Percentiles rank a stretch among this genome's conserved stretches.
Evolutionary conservation across 202 grass and related monocot genomes (phyloP).

Genomic region (Setaria italica): DNA sequence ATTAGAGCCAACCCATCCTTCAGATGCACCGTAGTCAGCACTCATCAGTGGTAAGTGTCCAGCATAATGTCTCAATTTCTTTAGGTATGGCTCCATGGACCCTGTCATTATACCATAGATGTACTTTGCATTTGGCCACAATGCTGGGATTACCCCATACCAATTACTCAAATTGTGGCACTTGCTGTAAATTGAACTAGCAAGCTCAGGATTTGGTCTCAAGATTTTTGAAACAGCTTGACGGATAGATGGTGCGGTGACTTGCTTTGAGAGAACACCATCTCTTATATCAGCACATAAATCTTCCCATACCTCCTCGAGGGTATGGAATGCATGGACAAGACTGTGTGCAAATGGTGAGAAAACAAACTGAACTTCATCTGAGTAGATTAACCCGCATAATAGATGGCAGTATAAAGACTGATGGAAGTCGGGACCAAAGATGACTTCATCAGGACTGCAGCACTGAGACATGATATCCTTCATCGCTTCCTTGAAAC

Average conservation of each 20-base stretch:
- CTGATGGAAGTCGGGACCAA: conserved; percentile 74
- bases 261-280: conserved; percentile 73
- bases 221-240: conserved; percentile 81
- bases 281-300: conserved; percentile 75
- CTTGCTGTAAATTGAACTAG: conserved; percentile 66
- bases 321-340: conserved; percentile 74
- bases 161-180: conserved; percentile 75
- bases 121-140: conserved; percentile 88
- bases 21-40: conserved; percentile 83
- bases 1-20: conserved; percentile 97
- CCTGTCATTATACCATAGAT: conserved; percentile 93
- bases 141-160: conserved; percentile 81
- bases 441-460: conserved; percentile 87
- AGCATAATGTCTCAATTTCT: conserved; percentile 85
- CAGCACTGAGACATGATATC: conserved; percentile 67
- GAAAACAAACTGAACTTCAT: conserved; percentile 71
- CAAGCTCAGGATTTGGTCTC: conserved; percentile 73
- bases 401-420: conserved; percentile 91
- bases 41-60: conserved; percentile 77
- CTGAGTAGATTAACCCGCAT: conserved; percentile 74
- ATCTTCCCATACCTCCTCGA: conserved; percentile 82
- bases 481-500: conserved; percentile 73
- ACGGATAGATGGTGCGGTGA: conserved; percentile 66
- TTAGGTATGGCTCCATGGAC: conserved; percentile 93
- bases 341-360: conserved; percentile 87